Base-by-base conservation (phyloP, 257 asterid genomes). In the Scutellaria baicalensis region DNA sequence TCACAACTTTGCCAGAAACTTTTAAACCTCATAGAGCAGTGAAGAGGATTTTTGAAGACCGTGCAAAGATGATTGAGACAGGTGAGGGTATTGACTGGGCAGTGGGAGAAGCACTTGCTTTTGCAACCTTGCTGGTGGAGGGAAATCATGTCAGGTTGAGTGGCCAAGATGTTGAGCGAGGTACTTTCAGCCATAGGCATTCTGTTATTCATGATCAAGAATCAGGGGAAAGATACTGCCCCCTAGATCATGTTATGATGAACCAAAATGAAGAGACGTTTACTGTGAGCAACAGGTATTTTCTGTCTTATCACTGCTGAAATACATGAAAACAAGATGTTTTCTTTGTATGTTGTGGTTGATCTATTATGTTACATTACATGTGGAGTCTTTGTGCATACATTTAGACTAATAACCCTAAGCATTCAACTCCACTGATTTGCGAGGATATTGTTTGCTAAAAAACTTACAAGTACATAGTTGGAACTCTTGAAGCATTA, bases 11-110 rank as follows among this genome's bases (percentile, higher is more conserved):
- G 71, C 99, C 99, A 50, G 95, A 83, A n/a, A 82, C 66, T 23
- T 93, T 91, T 78, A 89, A 91, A 84, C 87, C 94, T 62, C 99
- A 93, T 64, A 86, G 96, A 87, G 92, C 95, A 47, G 91, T 93
- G 57, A 91, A 86, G 83, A 93, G 90, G 76, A 86, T 90, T 50
- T 91, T 83, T 75, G 91, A 88, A 36, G 99, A 93, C 9, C 97
- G 96, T 59, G 90, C 89, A 7, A 93, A 93, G 83, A 93, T 93
- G 99, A 93, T 93, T 70, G 99, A 93, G 82, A 81, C 94, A 50
- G 96, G 95, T 70, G 96, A 91, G 77, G 95, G 96, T 18, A 92
- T 93, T 73, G 99, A 93, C 85, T 93, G 99, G 97, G 99, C 97
- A 70, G 80, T 93, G 71, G 99, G 94, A 47, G 99, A 93, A 84